Conservation (phyloP, 139 green algal genomes). For the Chlorella sorokiniana region DNA sequence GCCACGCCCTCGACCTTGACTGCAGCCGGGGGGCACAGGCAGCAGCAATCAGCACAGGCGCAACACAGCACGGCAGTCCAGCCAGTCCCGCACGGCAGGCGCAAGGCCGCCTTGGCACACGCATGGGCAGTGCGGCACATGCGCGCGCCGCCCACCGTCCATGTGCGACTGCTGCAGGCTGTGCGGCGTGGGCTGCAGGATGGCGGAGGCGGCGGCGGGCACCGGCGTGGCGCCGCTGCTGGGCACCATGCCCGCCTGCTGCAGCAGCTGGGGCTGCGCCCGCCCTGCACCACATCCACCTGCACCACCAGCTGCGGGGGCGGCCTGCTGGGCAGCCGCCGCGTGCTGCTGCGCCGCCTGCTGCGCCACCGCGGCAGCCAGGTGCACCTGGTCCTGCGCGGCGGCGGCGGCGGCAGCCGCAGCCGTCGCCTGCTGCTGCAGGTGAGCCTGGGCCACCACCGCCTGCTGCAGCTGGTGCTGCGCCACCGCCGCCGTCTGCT, state of each 20-base stretch:
- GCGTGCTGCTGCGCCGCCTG: not conserved
- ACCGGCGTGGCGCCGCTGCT: not conserved
- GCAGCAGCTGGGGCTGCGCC: not conserved
- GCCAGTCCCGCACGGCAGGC: too few relatives aligned
- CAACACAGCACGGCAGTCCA: too few relatives aligned
- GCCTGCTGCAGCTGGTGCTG: slow-evolving; percentile 18
- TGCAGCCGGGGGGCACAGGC: too few relatives aligned
- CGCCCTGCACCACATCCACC: not conserved
- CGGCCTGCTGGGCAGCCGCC: slow-evolving; percentile 4
- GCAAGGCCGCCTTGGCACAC: too few relatives aligned
- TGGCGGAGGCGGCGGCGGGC: slow-evolving; percentile 15
- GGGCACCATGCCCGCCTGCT: not conserved
- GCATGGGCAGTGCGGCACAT: not conserved
- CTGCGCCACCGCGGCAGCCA: not conserved
- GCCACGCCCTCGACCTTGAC: slow-evolving; percentile 11
- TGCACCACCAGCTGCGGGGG: not conserved
- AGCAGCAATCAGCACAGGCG: not conserved
- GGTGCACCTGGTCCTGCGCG: not conserved
- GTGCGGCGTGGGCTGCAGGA: slow-evolving; percentile 23
- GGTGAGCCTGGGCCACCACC: not conserved
- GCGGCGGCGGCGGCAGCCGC: slow-evolving; percentile 26
- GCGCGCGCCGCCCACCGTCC: not conserved
- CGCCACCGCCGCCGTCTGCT: not conserved
- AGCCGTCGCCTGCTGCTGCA: slow-evolving; percentile 4
- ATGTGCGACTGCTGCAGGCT: not conserved